phyloP scores from a whole-genome alignment of 2,329 filamentous ascomycete species.

The Pestalotiopsis sp. region DNA sequence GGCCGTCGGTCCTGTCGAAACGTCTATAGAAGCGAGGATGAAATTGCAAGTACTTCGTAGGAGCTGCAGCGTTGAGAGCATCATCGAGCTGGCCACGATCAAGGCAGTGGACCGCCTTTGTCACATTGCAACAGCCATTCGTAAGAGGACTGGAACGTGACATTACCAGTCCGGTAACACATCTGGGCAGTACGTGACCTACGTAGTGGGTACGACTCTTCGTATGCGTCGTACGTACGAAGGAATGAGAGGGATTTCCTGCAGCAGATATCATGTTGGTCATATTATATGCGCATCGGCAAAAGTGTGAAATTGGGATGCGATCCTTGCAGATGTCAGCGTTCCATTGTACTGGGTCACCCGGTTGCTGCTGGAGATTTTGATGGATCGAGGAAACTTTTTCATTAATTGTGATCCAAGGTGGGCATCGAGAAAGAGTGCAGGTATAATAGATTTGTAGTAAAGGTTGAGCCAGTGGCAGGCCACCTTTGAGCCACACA shows the following conservation, averaged over 20 bases:
- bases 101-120: background rate
- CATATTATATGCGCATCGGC: background rate
- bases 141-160: background rate
- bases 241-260: background rate
- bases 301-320: background rate
- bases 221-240: background rate
- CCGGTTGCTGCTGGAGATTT: background rate
- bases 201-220: background rate
- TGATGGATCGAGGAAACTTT: background rate
- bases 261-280: background rate
- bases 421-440: background rate
- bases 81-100: background rate
- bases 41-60: background rate
- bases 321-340: background rate
- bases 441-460: background rate
- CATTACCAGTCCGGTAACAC: background rate
- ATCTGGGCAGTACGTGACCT: background rate
- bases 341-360: slow-evolving; percentile 4
- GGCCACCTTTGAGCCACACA: background rate
- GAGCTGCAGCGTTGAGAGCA: background rate
- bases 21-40: background rate
- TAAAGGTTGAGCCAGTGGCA: background rate
- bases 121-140: background rate
- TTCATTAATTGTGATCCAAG: background rate
- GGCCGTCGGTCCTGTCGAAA: background rate